Percentiles rank a stretch among this genome's conserved stretches.
phyloP scores from a whole-genome alignment of 2,329 filamentous ascomycete genomes.

The Trichophyton verrucosum region DNA sequence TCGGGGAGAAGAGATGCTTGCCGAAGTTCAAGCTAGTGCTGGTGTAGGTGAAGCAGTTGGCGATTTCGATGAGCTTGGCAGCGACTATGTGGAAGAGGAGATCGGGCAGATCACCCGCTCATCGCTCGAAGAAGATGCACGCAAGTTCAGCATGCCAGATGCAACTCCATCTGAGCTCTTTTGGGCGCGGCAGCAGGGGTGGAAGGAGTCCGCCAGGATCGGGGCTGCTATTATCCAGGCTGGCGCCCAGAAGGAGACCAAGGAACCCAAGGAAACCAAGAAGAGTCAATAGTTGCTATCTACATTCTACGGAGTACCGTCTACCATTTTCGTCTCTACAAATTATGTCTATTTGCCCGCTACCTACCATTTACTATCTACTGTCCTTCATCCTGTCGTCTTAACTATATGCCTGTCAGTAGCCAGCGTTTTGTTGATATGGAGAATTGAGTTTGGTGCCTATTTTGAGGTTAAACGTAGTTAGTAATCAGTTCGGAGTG shows the following conservation, averaged over 20 bases:
- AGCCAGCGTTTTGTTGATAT: too few relatives aligned
- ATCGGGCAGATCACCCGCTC: conserved; percentile 25
- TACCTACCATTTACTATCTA: too few relatives aligned
- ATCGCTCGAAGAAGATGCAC: conserved; percentile 33
- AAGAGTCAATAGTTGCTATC: neutral
- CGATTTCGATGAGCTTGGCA: conserved; percentile 24
- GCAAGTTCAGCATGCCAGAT: conserved; percentile 23
- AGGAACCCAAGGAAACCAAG: neutral
- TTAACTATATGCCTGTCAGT: too few relatives aligned
- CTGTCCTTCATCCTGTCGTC: too few relatives aligned
- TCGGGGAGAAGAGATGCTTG: neutral
- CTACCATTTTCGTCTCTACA: neutral
- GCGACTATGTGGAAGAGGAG: conserved; percentile 27
- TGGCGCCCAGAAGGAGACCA: conserved; percentile 9
- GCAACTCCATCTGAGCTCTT: conserved; percentile 28
- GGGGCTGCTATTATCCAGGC: conserved; percentile 31
- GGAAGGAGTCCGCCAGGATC: conserved; percentile 31
- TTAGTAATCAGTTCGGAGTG: too few relatives aligned
- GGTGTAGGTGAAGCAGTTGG: conserved; percentile 5
- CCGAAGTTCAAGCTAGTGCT: conserved; percentile 20
- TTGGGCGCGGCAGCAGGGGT: conserved; percentile 35
- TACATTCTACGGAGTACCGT: neutral
- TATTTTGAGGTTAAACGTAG: too few relatives aligned
- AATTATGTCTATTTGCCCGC: neutral
- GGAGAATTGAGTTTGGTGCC: too few relatives aligned